Conservation (phyloP, 2,329 filamentous ascomycete genomes). For the Lecanicillium sp. region DNA sequence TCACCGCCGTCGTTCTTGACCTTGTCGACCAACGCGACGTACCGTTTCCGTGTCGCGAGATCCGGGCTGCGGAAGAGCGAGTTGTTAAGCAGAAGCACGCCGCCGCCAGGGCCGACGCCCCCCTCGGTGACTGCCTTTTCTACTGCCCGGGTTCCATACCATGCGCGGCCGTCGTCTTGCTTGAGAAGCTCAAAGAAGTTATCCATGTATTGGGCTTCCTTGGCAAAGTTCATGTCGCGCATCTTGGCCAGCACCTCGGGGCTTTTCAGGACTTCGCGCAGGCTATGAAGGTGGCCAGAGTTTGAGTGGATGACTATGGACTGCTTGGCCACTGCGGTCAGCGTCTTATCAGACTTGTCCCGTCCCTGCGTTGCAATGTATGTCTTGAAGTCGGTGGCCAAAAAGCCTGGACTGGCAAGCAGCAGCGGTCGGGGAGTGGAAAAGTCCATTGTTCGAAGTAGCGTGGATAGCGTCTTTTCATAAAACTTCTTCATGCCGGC, state of each 20-base stretch:
- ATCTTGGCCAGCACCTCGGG: constrained; percentile 70
- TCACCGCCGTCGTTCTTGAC: constrained; percentile 85
- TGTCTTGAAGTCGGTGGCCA: constrained; percentile 70
- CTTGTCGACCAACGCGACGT: constrained; percentile 78
- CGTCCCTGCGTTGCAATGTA: constrained; percentile 58
- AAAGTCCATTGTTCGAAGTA: constrained; percentile 74
- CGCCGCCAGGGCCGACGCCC: constrained; percentile 80
- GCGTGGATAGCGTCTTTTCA: constrained; percentile 64
- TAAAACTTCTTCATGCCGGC: constrained; percentile 70
- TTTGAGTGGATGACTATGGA: constrained; percentile 74
- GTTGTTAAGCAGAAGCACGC: constrained; percentile 80
- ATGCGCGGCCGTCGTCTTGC: constrained; percentile 78
- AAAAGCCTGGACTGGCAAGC: constrained; percentile 83
- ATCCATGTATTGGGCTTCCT: constrained; percentile 79
- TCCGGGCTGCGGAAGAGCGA: constrained; percentile 79
- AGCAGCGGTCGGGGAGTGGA: constrained; percentile 62
- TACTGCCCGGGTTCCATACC: constrained; percentile 82
- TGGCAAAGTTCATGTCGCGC: constrained; percentile 79
- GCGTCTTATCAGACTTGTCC: constrained; percentile 56
- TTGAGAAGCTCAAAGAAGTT: constrained; percentile 71
- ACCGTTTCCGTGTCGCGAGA: constrained; percentile 66
- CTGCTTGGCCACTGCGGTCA: constrained; percentile 54
- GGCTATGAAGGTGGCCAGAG: constrained; percentile 76
- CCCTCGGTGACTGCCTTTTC: constrained; percentile 77
- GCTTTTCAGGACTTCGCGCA: constrained; percentile 80